Percentiles rank a stretch among this genome's conserved stretches.
These are phyloP conservation scores for Colletotrichum gloeosporioides DNA, from an alignment of 2,329 filamentous ascomycete species.

Conservation along the genomic window DNA sequence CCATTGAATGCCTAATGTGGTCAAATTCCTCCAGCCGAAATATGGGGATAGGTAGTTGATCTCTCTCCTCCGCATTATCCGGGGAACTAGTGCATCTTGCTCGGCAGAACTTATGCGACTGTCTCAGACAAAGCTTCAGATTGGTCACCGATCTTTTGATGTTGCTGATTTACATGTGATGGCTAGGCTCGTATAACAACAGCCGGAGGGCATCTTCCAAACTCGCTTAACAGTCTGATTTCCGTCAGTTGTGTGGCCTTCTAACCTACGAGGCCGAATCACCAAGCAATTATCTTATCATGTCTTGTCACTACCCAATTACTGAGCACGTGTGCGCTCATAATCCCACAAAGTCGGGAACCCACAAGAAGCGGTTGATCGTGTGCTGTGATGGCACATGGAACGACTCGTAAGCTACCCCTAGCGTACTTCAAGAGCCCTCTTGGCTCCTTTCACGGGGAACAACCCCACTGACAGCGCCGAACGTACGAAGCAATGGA, in stretches of 20 bases:
- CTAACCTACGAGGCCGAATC: background rate
- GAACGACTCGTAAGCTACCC: slow-evolving; percentile 28
- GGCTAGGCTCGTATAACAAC: background rate
- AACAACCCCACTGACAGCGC: background rate
- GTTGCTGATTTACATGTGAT: background rate
- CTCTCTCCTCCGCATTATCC: background rate
- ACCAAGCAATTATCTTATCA: background rate
- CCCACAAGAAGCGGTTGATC: slow-evolving; percentile 28
- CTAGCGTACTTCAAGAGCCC: accelerated
- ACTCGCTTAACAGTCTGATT: background rate
- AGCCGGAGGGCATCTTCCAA: background rate
- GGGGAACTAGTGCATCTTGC: background rate
- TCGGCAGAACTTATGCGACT: background rate
- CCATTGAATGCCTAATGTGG: background rate
- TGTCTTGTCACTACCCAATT: background rate
- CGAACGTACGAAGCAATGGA: background rate
- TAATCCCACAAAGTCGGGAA: background rate
- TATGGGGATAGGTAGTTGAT: background rate
- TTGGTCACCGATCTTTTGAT: background rate
- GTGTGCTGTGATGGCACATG: slow-evolving; percentile 44
- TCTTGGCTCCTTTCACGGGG: accelerated
- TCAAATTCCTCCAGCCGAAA: background rate
- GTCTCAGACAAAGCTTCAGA: background rate
- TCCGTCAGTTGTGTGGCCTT: background rate
- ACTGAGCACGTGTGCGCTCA: background rate